phyloP scores from a whole-genome alignment of 2,329 filamentous ascomycete genomes.

The Sporothrix mexicana region DNA sequence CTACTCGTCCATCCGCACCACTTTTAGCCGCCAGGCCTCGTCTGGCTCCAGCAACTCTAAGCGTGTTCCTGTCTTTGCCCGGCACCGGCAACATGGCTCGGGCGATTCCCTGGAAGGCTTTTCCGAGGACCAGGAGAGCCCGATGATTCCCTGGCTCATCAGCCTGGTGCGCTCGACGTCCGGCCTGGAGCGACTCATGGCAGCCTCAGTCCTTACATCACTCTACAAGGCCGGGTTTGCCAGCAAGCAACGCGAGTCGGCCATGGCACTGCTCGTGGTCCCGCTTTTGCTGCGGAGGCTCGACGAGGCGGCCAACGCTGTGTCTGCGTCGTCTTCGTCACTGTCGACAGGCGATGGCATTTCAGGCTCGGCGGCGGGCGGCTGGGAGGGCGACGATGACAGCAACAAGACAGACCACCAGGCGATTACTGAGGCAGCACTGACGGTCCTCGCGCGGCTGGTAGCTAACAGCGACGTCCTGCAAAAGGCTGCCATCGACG shows the following conservation, averaged over 20 bases:
- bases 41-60: constrained; percentile 6
- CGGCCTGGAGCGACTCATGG: constrained; percentile 68
- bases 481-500: constrained; percentile 81
- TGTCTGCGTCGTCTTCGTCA: constrained; percentile 40
- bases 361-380: not conserved
- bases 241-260: constrained; percentile 66
- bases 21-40: constrained; percentile 49
- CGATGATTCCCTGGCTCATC: constrained; percentile 76
- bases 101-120: too few relatives aligned
- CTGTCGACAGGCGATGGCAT: not conserved
- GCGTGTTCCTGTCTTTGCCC: not conserved
- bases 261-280: constrained; percentile 70
- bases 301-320: constrained; percentile 46
- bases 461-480: constrained; percentile 78
- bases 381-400: constrained; percentile 45
- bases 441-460: constrained; percentile 76
- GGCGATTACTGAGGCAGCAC: constrained; percentile 70
- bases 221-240: constrained; percentile 72
- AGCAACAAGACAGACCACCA: constrained; percentile 51
- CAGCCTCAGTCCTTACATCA: constrained; percentile 70
- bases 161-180: constrained; percentile 63
- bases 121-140: constrained; percentile 68
- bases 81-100: too few relatives aligned
- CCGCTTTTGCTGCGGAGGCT: constrained; percentile 69
- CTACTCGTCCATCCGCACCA: constrained; percentile 61